Evolutionary conservation across 768 basidiomycete species (phyloP).

Genomic region (Boletellus emodensis): DNA sequence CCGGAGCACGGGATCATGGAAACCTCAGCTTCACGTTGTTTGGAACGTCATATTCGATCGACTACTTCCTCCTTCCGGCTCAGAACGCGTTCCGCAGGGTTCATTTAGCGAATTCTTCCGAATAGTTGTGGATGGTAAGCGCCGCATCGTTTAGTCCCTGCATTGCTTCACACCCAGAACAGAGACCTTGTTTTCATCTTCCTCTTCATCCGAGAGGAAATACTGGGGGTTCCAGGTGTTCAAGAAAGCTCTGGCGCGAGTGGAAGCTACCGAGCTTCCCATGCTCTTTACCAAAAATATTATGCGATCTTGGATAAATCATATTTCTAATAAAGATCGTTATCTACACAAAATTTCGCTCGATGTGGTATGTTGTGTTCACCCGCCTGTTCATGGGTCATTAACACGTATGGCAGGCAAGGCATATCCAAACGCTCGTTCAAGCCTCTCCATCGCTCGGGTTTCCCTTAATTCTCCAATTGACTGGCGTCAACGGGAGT

Average conservation of each 20-base stretch:
- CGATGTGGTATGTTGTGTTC: conserved; percentile 57
- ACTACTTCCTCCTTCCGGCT: conserved; percentile 52
- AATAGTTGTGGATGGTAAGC: conserved; percentile 84
- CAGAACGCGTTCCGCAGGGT: conserved; percentile 38
- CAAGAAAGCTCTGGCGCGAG: conserved; percentile 68
- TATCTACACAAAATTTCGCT: conserved; percentile 87
- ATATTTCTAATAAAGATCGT: conserved; percentile 82
- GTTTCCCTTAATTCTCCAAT: conserved; percentile 78
- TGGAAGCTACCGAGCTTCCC: conserved; percentile 63
- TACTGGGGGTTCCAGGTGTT: conserved; percentile 97
- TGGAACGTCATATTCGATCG: conserved; percentile 83
- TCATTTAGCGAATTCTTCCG: conserved; percentile 90
- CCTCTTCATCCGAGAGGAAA: conserved; percentile 83
- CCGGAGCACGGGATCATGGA: conserved; percentile 63
- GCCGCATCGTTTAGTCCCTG: not conserved
- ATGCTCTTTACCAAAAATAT: conserved; percentile 93
- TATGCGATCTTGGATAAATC: conserved; percentile 96
- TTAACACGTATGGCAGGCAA: conserved; percentile 45
- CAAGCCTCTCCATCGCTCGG: conserved; percentile 74
- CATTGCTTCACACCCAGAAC: conserved; percentile 1
- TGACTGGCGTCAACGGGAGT: conserved; percentile 79
- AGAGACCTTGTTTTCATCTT: conserved; percentile 86
- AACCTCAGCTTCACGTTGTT: conserved; percentile 86
- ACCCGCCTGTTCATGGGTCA: not conserved
- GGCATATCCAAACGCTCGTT: conserved; percentile 71